Percentiles rank a stretch among this genome's conserved stretches.
These are phyloP conservation scores for Hansenula lynferdii DNA, from an alignment of 1,139 yeast genomes.

Conservation along the genomic window DNA sequence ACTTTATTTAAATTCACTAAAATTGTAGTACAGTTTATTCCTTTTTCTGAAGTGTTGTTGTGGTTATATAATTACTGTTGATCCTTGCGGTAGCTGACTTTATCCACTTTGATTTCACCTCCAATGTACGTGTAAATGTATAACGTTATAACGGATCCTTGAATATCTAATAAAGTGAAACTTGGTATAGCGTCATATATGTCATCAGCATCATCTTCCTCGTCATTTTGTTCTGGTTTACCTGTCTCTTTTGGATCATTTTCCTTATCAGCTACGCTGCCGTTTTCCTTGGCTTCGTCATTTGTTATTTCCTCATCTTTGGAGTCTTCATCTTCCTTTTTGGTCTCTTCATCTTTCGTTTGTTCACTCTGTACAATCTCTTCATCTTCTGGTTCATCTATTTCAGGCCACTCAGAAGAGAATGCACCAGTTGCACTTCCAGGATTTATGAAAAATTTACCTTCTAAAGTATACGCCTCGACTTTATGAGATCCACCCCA, in stretches of 20 bases:
- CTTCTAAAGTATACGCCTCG: conserved; percentile 90
- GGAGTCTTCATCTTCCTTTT: too few species aligned
- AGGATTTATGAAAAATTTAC: conserved; percentile 89
- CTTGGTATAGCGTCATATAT: conserved; percentile 61
- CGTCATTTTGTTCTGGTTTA: too few species aligned
- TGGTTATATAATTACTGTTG: conserved; percentile 15
- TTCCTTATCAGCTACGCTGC: too few species aligned
- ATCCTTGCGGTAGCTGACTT: conserved; percentile 73
- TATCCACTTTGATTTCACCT: conserved; percentile 89
- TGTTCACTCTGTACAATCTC: conserved; percentile 11
- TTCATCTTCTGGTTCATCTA: conserved; percentile 20
- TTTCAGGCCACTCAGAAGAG: conserved; percentile 50
- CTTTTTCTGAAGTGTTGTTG: neutral
- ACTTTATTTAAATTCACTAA: neutral
- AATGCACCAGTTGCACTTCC: conserved; percentile 98
- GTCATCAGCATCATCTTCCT: conserved; percentile 15
- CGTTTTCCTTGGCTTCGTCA: too few species aligned
- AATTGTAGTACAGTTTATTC: too few species aligned
- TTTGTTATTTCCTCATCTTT: too few species aligned
- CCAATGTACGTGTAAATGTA: conserved; percentile 80
- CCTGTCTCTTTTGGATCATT: too few species aligned
- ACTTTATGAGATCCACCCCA: conserved; percentile 97
- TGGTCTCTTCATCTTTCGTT: conserved; percentile 22
- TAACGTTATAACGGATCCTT: conserved; percentile 70
- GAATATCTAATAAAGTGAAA: conserved; percentile 82